Base-by-base conservation (phyloP, 2,329 filamentous ascomycete species). In the Metarhizium brunneum region DNA sequence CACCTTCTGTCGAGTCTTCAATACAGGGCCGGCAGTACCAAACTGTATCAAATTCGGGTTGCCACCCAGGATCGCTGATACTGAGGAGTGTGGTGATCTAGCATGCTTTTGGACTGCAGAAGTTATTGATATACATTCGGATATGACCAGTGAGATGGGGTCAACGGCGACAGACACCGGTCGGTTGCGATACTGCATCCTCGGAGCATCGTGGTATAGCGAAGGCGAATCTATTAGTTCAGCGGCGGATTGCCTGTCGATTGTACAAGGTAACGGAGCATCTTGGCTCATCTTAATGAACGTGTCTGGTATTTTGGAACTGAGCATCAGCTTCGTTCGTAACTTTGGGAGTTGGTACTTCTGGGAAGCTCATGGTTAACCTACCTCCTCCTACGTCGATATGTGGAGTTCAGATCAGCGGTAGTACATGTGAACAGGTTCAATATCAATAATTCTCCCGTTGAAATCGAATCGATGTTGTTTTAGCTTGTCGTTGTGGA, bases 31-130 rank as follows among this genome's bases (percentile, higher is more conserved):
- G 4, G 77, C 73, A 11, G 76, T 75, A 1, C 76, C 78, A 4
- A 83, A 72, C 55, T 80, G 77, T 55, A 83, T 71, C 6, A 80
- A 73, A 58, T 81, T 84, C 30, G 82, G 83, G 59, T 77, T 82
- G 61, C 90, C 90, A 52, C 94, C 94, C 36, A 99, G 79, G 58
- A 99, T 99, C 54, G 92, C 92, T 42, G 94, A 91, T 48, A 99
- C 94, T 5, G 92, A 96, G 13, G 92, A 96, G 70, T 97, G 92
- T 50, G 91, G 90, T 79, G 92, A 97, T 61, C 94, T 88, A 61
- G 91, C 88, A 81, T 96, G 87, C 75, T 99, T 99, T 67, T 95
- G 92, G 82, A 99, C 96, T 58, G 92, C 91, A 59, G 92, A 96
- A 14, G 94, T 97, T 74, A 99, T 92, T 49, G 92, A 92, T 68